Conservation (phyloP, 257 asterid species). For the Jacaranda copaia region DNA sequence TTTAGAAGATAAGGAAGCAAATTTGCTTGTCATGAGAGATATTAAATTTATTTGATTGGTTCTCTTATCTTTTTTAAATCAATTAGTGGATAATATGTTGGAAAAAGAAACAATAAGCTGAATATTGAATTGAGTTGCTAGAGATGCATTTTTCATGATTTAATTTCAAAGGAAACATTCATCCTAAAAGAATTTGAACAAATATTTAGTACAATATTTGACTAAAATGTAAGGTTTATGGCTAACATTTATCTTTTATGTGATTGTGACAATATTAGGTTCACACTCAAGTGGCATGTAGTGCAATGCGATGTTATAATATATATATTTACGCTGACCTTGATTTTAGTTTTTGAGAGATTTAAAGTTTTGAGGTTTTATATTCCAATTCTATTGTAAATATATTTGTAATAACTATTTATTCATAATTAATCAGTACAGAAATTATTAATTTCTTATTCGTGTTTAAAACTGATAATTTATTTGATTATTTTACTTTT, state of each 20-base stretch:
- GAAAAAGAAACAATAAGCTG: background rate
- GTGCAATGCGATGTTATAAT: background rate
- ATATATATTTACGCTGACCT: background rate
- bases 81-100: slow-evolving; percentile 3
- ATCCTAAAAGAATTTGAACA: slow-evolving; percentile 9
- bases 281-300: background rate
- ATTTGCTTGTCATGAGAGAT: slow-evolving; percentile 6
- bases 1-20: background rate
- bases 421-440: too few species aligned
- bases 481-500: too few species aligned
- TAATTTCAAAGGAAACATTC: background rate
- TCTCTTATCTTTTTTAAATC: background rate
- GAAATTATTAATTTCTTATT: too few species aligned
- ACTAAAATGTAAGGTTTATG: slow-evolving; percentile 3
- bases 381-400: too few species aligned
- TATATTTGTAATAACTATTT: too few species aligned
- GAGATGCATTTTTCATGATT: background rate
- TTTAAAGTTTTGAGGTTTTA: too few species aligned
- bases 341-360: background rate
- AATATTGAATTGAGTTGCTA: background rate
- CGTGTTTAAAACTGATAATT: too few species aligned
- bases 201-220: background rate
- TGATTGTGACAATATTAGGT: background rate
- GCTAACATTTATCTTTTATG: background rate
- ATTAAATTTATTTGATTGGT: background rate